Percentiles rank a stretch among this genome's conserved stretches.
Evolutionary conservation across 352 stramenopile genomes (phyloP).

Genomic region (Pythium myriotylum): DNA sequence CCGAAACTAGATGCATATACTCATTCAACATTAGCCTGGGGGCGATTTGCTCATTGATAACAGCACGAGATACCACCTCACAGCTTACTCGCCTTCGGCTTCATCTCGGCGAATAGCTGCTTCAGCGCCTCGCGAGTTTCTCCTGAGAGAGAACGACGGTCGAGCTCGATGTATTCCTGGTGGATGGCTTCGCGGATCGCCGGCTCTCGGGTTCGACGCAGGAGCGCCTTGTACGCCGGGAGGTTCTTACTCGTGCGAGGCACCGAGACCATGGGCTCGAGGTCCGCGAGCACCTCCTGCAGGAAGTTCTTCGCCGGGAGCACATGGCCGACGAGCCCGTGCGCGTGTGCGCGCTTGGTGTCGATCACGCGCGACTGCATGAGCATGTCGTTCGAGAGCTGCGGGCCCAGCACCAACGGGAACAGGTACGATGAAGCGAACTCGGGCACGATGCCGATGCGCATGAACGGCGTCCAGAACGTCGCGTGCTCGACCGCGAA

Average conservation of each 20-base stretch:
- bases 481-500: conserved; percentile 55
- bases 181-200: conserved; percentile 65
- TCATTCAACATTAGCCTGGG: no score
- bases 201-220: conserved; percentile 45
- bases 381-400: conserved; percentile 66
- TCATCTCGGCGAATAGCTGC: conserved; percentile 19
- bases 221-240: conserved; percentile 61
- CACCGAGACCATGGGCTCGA: conserved; percentile 50
- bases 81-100: conserved; percentile 27
- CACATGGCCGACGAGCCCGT: conserved; percentile 66
- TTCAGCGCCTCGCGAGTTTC: conserved; percentile 38
- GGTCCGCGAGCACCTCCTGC: conserved; percentile 42
- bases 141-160: conserved; percentile 50
- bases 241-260: conserved; percentile 52
- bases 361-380: conserved; percentile 67
- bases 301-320: conserved; percentile 52
- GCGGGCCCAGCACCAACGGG: conserved; percentile 57
- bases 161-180: conserved; percentile 66
- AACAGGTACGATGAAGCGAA: conserved; percentile 86
- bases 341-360: conserved; percentile 46
- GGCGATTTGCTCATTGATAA: no score
- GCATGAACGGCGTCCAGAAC: conserved; percentile 87
- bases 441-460: conserved; percentile 83
- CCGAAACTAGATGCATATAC: no score
- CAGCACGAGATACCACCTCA: no score